phyloP scores from a whole-genome alignment of 2,329 filamentous ascomycete species.

The Seiridium unicorne region DNA sequence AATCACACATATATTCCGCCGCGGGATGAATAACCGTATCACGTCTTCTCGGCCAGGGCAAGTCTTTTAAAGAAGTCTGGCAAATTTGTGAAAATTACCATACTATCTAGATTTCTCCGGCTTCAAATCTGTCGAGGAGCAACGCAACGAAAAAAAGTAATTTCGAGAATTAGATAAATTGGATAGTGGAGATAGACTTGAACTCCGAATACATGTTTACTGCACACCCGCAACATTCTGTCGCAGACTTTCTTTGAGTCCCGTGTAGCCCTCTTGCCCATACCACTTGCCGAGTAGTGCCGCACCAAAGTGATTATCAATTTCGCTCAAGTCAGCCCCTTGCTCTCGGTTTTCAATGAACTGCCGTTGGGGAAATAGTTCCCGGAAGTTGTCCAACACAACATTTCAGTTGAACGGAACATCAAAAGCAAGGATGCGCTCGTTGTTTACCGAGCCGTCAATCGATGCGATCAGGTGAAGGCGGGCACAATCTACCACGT shows the following conservation, averaged over 20 bases:
- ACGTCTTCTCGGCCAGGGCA: too few relatives aligned
- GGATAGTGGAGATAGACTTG: too few relatives aligned
- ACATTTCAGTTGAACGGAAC: slow-evolving; percentile 6
- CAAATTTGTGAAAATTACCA: too few relatives aligned
- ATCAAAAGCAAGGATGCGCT: background rate
- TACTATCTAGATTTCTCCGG: too few relatives aligned
- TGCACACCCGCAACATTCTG: background rate
- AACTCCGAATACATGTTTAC: background rate
- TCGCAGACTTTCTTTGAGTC: background rate
- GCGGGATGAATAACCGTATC: too few relatives aligned
- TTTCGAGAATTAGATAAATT: too few relatives aligned
- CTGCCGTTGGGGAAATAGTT: background rate
- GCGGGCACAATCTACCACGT: slow-evolving; percentile 4
- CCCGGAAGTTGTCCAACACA: background rate
- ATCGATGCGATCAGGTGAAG: slow-evolving; percentile 5
- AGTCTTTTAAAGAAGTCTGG: too few relatives aligned
- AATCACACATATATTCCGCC: too few relatives aligned
- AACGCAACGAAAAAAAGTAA: too few relatives aligned
- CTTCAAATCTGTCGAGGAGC: too few relatives aligned
- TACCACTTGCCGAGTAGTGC: background rate
- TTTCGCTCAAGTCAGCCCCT: background rate
- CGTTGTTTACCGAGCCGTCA: background rate
- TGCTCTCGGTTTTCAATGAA: background rate
- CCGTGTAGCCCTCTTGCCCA: background rate
- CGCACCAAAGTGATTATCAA: background rate